Evolutionary conservation across 768 basidiomycete species (phyloP).

Genomic region (Tulasnella sp.): DNA sequence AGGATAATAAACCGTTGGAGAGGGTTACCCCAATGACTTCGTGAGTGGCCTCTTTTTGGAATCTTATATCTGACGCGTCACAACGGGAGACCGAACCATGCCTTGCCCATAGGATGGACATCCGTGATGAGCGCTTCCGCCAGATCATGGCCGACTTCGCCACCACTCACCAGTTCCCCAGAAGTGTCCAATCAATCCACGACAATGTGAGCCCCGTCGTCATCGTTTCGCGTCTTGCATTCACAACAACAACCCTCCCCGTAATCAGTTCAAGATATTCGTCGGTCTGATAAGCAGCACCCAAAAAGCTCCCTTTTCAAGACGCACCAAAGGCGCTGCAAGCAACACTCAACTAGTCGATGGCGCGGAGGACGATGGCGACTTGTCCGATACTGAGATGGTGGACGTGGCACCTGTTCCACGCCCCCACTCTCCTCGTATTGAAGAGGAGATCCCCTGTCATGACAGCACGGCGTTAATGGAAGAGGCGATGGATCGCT

Average conservation of each 20-base stretch:
- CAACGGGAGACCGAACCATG: not conserved
- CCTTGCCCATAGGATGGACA: not conserved
- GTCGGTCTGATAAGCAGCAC: not conserved
- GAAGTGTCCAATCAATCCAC: not conserved
- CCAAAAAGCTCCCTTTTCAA: not conserved
- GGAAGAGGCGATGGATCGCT: not conserved
- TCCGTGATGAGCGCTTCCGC: not conserved
- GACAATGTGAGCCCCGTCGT: constrained; percentile 1
- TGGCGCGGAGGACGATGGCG: not conserved
- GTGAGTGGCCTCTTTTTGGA: constrained; percentile 3
- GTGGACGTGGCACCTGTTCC: not conserved
- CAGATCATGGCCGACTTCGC: constrained; percentile 11
- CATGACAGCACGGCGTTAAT: not conserved
- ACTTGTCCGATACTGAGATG: not conserved
- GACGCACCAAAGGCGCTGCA: not conserved
- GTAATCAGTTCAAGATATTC: constrained; percentile 7
- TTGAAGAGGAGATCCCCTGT: not conserved
- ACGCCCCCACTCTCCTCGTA: not conserved
- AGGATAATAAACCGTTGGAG: not conserved
- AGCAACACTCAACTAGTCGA: no score
- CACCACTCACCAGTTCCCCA: not conserved
- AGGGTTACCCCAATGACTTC: constrained; percentile 3
- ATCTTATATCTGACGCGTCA: not conserved
- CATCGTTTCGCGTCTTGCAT: not conserved
- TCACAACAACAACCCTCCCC: no score